Base-by-base conservation (phyloP, 1,284 basidiomycete genomes). In the Gastroboletus turbinatus region DNA sequence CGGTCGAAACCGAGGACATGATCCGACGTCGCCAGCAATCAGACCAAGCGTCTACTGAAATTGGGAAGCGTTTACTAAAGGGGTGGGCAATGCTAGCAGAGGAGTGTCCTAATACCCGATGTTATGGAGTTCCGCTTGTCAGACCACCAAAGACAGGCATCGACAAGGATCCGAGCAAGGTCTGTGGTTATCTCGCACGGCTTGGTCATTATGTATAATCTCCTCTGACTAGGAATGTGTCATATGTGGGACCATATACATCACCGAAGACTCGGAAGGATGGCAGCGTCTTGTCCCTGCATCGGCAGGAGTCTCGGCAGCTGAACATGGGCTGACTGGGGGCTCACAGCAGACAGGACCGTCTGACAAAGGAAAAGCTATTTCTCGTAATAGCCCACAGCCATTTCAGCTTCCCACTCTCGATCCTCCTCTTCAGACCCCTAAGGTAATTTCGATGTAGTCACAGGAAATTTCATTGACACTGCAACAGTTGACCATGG, bases 21-120 rank as follows among this genome's bases (percentile, higher is more conserved):
- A 72, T 83, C 43, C 81, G 80, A 39, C 80, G 91, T 42, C 82
- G 90, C 55, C 83, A 87, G 58, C 91, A 93, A 69, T 91, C 89
- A 7, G 91, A 94, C 67, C 75, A 73, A 27, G 91, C 92, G 10
- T 90, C 90, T 2, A 73, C 82, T 51, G 88, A 89, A 66, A 90
- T 94, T 36, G 91, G 88, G 39, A 84, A 81, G 58, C 80, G 84
- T 30, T 75, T 94, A 58, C 72, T 94, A 45, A 85, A 83, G 67
- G 91, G 91, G 42, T 93, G 89, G 89, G 83, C 90, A 0, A 89
- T 94, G 87, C 76, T 94, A 21, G 88, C 81, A 40, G 90, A 92
- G 48, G 90, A 92, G 73, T 94, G 92, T 65, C 82, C 83, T 0
- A 85, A 82, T 62, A 63, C 66, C 27, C 73, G 74, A 36, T 92